These are phyloP conservation scores for Parafenestella ontariensis DNA, from an alignment of 2,329 filamentous ascomycete genomes.

Conservation along the genomic window DNA sequence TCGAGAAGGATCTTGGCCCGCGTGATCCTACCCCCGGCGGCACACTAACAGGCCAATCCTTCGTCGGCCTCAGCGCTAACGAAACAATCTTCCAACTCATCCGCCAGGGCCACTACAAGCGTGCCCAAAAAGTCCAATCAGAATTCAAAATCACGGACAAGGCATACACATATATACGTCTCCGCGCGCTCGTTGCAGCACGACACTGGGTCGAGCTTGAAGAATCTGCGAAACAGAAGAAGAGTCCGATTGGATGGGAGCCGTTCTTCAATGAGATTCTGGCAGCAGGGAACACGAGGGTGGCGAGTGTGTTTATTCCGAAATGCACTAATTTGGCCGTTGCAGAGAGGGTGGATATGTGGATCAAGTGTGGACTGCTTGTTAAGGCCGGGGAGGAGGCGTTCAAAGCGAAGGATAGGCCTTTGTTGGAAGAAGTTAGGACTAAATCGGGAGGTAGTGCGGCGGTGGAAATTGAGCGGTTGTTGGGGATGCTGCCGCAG, in stretches of 20 bases:
- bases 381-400: slow-evolving; percentile 92
- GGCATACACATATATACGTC: slow-evolving; percentile 83
- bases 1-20: slow-evolving; percentile 79
- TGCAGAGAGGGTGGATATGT: slow-evolving; percentile 84
- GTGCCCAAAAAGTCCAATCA: slow-evolving; percentile 84
- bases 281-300: slow-evolving; percentile 85
- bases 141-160: slow-evolving; percentile 95
- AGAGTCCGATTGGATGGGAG: slow-evolving; percentile 97
- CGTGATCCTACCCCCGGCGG: slow-evolving; percentile 52
- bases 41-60: slow-evolving; percentile 55
- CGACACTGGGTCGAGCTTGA: slow-evolving; percentile 93
- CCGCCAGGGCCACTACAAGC: slow-evolving; percentile 78
- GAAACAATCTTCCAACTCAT: slow-evolving; percentile 92
- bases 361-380: slow-evolving; percentile 91
- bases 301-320: slow-evolving; percentile 82
- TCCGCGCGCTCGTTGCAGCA: slow-evolving; percentile 87
- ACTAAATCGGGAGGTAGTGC: slow-evolving; percentile 75
- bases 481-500: slow-evolving; percentile 62
- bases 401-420: slow-evolving; percentile 77
- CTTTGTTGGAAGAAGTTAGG: slow-evolving; percentile 75
- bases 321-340: slow-evolving; percentile 79
- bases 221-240: slow-evolving; percentile 77
- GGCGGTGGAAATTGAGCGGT: slow-evolving; percentile 80
- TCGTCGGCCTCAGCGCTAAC: slow-evolving; percentile 84
- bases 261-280: slow-evolving; percentile 92